Evolutionary conservation across 2,329 filamentous ascomycete species (phyloP), one percentile per base, ranked within the genome.

Genomic region (Claviceps sp.): DNA sequence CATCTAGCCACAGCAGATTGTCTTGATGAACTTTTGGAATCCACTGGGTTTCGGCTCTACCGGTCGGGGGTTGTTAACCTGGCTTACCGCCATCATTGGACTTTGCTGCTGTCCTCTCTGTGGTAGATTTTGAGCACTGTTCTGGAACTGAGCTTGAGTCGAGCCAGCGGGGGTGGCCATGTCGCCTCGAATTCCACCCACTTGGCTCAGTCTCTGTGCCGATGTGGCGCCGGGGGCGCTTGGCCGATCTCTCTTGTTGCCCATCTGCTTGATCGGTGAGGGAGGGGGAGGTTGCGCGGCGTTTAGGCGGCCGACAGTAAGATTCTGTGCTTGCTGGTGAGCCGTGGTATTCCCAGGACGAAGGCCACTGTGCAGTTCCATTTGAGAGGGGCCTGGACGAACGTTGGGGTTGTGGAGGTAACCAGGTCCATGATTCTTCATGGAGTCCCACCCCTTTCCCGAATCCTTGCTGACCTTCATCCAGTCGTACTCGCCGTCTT

Each of bases 401-500:
- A 75, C 78, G 69, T 89, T 88, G 66, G 84, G 79, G 72, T 88
- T 84, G 71, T 90, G 87, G 59, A 88, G 75, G 60, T 76, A 76
- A 37, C 62, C 61, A 57, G 70, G 69, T 58, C 71, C 70, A 68
- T 86, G 84, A 61, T 86, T 84, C 68, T 88, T 87, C 61, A 63
- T 68, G 52, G 66, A 65, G 71, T 95, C 88, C 88, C 88, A 95
- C 56, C 89, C 89, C 71, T 95, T 93, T 71, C 89, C 88, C 62
- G 77, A 74, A 64, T 79, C 76, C 68, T 82, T 82, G 74, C 88
- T 93, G 61, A 95, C 77, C 78, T 95, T 96, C 88, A 97, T 95
- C 93, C 93, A 98, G 73, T 98, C 93, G 69, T 97, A 98, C 68
- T 97, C 91, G 64, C 93, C 93, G 69, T 98, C 93, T 67, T 97